A percentile compares a stretch with the other conserved stretches of the same genome.
phyloP scores from a whole-genome alignment of 768 basidiomycete genomes.

The Daedaleopsis sinensis region DNA sequence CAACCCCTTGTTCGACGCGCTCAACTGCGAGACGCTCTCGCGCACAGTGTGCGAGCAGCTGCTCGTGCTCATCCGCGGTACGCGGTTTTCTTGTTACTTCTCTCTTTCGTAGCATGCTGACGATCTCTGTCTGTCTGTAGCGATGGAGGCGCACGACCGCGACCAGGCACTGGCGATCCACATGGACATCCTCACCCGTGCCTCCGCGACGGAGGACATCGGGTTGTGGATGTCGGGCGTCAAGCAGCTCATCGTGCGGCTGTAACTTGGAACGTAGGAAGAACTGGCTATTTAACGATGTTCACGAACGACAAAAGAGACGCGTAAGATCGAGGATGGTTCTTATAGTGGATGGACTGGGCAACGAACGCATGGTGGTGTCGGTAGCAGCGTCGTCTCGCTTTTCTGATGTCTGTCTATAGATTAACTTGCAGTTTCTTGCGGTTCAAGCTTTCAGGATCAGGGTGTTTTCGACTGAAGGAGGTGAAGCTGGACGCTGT shows the following conservation, averaged over 20 bases:
- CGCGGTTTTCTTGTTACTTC: constrained; percentile 14
- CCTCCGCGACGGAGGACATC: constrained; percentile 82
- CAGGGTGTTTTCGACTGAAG: too few relatives aligned
- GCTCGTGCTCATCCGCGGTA: constrained; percentile 73
- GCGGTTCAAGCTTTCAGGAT: neutral
- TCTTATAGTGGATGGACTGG: constrained; percentile 1
- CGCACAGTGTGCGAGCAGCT: constrained; percentile 71
- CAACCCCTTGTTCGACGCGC: constrained; percentile 85
- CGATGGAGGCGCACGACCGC: constrained; percentile 80
- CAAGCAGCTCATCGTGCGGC: constrained; percentile 81
- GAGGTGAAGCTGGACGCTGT: too few relatives aligned
- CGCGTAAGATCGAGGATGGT: neutral
- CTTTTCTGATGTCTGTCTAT: constrained; percentile 10
- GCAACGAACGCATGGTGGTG: neutral
- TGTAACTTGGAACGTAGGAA: too few relatives aligned
- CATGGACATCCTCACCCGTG: constrained; percentile 80
- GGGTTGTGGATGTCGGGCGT: constrained; percentile 87
- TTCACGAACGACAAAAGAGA: constrained; percentile 11
- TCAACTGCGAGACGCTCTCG: constrained; percentile 88
- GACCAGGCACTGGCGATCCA: constrained; percentile 81
- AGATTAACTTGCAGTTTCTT: constrained; percentile 7
- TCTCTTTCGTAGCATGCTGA: neutral
- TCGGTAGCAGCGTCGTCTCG: constrained; percentile 16
- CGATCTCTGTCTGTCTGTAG: constrained; percentile 41
- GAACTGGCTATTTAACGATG: constrained; percentile 5